These are phyloP conservation scores for Fusarium nisikadoi DNA, from an alignment of 2,329 filamentous ascomycete species.

Conservation along the genomic window DNA sequence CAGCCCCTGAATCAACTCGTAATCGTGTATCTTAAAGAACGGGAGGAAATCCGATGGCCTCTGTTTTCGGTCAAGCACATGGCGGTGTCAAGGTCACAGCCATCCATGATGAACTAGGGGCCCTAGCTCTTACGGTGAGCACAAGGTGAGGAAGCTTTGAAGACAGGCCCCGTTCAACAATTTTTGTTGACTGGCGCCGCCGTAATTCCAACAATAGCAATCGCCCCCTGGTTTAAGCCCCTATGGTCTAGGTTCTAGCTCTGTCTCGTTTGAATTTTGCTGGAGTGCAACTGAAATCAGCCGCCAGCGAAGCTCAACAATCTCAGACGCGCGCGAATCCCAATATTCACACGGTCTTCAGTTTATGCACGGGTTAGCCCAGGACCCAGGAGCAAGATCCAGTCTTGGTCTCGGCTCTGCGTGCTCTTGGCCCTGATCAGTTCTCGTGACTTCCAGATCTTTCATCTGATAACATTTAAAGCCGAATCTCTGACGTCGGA, in stretches of 20 bases:
- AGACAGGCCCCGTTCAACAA: constrained; percentile 36
- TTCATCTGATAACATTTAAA: constrained; percentile 11
- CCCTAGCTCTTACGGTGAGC: constrained; percentile 30
- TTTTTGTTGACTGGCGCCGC: constrained; percentile 16
- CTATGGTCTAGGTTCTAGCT: not conserved
- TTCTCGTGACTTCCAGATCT: constrained; percentile 26
- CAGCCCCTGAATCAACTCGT: constrained; percentile 20
- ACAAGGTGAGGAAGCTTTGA: constrained; percentile 34
- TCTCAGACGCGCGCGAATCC: constrained; percentile 23
- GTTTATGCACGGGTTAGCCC: constrained; percentile 17
- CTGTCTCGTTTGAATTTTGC: not conserved
- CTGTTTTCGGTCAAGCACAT: constrained; percentile 23
- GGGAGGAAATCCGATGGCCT: constrained; percentile 3
- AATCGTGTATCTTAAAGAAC: constrained; percentile 14
- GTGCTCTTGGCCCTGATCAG: constrained; percentile 7
- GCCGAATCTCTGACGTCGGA: constrained; percentile 22
- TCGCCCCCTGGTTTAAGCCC: not conserved
- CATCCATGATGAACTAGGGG: constrained; percentile 10
- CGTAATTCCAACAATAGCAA: constrained; percentile 41
- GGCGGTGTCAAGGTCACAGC: constrained; percentile 11
- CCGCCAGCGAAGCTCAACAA: constrained; percentile 30
- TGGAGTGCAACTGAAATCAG: constrained; percentile 13
- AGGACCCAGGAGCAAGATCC: constrained; percentile 8
- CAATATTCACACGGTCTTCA: constrained; percentile 20
- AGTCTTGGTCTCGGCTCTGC: not conserved